Evolutionary conservation across 257 asterid genomes (phyloP), one percentile per base, ranked within the genome.

Genomic region (Solanum dulcamara): DNA sequence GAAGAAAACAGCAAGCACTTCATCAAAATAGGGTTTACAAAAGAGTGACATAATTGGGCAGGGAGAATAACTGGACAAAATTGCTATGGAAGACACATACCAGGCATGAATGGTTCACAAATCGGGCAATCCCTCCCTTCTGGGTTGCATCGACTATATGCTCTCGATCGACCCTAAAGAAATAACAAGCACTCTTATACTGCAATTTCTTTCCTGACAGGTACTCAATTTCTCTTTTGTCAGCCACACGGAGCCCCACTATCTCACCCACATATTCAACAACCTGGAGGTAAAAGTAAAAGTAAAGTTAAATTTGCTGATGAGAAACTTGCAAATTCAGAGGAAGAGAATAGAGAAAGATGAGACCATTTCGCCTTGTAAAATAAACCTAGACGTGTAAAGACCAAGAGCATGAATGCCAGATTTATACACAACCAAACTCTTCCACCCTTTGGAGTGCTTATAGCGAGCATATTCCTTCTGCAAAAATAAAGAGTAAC

Each of bases 101-200:
- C 89, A 84, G 71, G 84, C 96, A 93, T 35, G 96, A 93, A 88
- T 93, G 94, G 87, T 93, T 93, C 83, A 93, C 94, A 81, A 93
- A 93, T 75, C 94, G 91, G 50, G 94, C 96, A 88, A 93, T 93
- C 86, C 96, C 94, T 64, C 94, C 96, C 89, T 93, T 92, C 50
- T 93, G 92, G 74, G 96, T 93, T 74, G 94, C 96, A 86, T 93
- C 96, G 24, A 93, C 88, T 66, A 93, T 90, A 85, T 86, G 89
- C 83, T 92, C 94, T 88, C 88, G 92, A 80, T 93, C 94, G 85
- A 93, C 86, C 89, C 88, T 90, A 90, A 93, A 92, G 88, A 93
- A 92, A 84, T 93, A 93, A 83, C 94, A 93, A 57, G 94, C 97
- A 86, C 94, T 88, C 90, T 93, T 93, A 86, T 91, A 91, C 87